Percentiles rank a stretch among this genome's conserved stretches.
These are phyloP conservation scores for Penicillium brevicompactum DNA, from an alignment of 2,329 filamentous ascomycete species.

Conservation along the genomic window DNA sequence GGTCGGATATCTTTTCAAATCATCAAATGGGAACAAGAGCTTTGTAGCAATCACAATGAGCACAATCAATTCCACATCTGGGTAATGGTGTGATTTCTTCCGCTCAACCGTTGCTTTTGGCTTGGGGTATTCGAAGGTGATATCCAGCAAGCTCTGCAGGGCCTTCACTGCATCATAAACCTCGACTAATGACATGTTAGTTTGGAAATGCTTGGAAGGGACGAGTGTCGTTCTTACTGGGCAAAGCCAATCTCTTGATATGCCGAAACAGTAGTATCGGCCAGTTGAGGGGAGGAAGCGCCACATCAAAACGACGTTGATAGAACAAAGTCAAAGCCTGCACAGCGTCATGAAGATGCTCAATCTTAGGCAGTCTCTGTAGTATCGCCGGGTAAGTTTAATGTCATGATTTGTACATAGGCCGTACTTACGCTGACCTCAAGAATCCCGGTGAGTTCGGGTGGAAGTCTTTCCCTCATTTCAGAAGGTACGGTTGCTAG, in stretches of 20 bases:
- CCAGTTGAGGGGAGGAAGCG: conserved; percentile 72
- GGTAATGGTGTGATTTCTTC: conserved; percentile 56
- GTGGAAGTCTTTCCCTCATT: conserved; percentile 49
- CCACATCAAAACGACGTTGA: conserved; percentile 67
- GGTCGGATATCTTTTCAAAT: conserved; percentile 52
- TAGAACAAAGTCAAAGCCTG: conserved; percentile 66
- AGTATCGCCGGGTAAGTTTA: background rate
- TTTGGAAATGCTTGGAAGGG: background rate
- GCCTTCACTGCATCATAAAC: conserved; percentile 57
- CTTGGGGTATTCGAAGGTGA: conserved; percentile 57
- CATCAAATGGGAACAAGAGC: conserved; percentile 74
- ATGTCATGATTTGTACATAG: background rate
- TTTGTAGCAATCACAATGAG: conserved; percentile 77
- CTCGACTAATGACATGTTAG: conserved; percentile 29
- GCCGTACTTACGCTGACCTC: conserved; percentile 39
- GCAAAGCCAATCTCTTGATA: conserved; percentile 71
- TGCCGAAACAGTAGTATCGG: conserved; percentile 69
- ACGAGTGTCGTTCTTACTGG: conserved; percentile 55
- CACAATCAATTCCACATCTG: conserved; percentile 73
- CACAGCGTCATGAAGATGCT: conserved; percentile 66
- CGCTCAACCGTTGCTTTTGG: conserved; percentile 34
- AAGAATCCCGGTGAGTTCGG: conserved; percentile 42
- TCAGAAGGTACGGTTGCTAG: conserved; percentile 47
- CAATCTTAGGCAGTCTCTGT: conserved; percentile 47
- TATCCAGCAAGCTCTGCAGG: conserved; percentile 58